Evolutionary conservation across 345 rosid species (phyloP).

Genomic region (Rhodamnia rubescens): DNA sequence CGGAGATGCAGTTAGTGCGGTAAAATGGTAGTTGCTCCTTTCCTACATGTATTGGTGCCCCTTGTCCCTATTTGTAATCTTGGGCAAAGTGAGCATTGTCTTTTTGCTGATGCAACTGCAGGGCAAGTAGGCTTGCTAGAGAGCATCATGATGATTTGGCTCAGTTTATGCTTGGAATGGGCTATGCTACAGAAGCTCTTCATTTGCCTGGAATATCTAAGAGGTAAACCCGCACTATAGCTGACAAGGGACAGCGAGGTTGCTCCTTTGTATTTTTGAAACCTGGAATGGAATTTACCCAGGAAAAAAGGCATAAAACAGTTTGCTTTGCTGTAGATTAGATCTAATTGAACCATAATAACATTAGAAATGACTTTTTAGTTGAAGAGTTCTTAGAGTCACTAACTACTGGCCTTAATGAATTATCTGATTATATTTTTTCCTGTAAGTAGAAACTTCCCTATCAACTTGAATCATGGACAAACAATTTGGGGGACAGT

Average conservation of each 20-base stretch:
- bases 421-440: neutral
- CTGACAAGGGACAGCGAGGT: neutral
- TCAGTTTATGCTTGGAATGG: slow-evolving; percentile 98
- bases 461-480: neutral
- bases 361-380: neutral
- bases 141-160: slow-evolving; percentile 99
- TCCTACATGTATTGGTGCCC: neutral
- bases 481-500: neutral
- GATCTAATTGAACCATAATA: neutral
- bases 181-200: slow-evolving; percentile 98
- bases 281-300: neutral
- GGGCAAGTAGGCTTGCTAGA: slow-evolving; percentile 98
- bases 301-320: neutral
- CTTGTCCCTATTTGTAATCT: neutral
- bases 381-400: neutral
- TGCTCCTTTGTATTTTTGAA: neutral
- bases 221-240: slow-evolving; percentile 34
- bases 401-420: neutral
- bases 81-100: neutral
- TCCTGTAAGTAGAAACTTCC: neutral
- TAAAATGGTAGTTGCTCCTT: slow-evolving; percentile 59
- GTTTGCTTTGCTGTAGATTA: neutral
- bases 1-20: slow-evolving; percentile 98
- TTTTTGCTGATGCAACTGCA: slow-evolving; percentile 18
- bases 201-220: slow-evolving; percentile 99